phyloP scores from a whole-genome alignment of 371 early-diverging fungal species.

The Batkoa obscura region DNA sequence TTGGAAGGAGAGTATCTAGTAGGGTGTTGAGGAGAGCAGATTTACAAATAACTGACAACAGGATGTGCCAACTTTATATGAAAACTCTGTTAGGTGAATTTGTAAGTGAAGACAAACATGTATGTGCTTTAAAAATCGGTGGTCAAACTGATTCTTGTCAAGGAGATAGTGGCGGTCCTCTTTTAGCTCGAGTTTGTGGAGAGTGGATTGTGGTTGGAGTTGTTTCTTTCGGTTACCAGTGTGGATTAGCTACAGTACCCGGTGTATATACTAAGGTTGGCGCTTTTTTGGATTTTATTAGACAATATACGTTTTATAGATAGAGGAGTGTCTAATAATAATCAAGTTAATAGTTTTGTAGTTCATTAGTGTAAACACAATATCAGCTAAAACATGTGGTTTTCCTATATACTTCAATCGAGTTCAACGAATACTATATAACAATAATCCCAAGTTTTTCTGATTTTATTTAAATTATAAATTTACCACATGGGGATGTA shows the following conservation, averaged over 20 bases:
- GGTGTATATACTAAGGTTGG: background rate
- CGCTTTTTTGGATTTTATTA: background rate
- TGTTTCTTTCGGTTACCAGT: background rate
- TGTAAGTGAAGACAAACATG: background rate
- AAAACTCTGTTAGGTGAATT: background rate
- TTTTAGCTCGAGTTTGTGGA: background rate
- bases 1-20: background rate
- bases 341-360: too few species aligned
- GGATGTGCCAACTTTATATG: background rate
- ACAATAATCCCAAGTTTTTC: too few species aligned
- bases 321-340: too few species aligned
- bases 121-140: background rate
- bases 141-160: conserved; percentile 1
- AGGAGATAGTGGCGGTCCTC: background rate
- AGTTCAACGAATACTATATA: too few species aligned
- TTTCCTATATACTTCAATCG: too few species aligned
- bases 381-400: too few species aligned
- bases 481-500: too few species aligned
- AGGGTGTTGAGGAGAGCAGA: background rate
- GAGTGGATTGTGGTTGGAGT: background rate
- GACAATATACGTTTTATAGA: background rate
- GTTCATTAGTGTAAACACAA: too few species aligned
- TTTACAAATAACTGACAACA: background rate
- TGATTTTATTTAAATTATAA: too few species aligned
- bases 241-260: background rate